Percentiles rank a stretch among this genome's conserved stretches.
These are phyloP conservation scores for Olyra latifolia DNA, from an alignment of 176 grass and related monocot genomes.

Conservation along the genomic window DNA sequence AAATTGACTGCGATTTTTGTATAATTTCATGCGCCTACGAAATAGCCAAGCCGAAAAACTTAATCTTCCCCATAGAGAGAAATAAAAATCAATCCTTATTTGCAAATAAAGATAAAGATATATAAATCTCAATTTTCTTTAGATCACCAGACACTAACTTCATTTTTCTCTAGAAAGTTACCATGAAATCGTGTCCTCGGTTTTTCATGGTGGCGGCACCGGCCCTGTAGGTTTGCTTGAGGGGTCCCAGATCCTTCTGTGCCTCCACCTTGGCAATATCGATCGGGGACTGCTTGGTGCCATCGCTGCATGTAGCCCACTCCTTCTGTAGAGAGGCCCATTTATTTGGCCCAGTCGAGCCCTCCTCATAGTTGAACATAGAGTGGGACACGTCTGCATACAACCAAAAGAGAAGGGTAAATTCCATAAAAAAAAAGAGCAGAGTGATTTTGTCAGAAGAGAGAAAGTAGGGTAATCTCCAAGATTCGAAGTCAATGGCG, in stretches of 20 bases:
- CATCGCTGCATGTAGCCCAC: conserved; percentile 53
- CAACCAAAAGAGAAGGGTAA: neutral
- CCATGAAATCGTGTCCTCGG: conserved; percentile 66
- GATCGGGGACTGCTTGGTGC: conserved; percentile 67
- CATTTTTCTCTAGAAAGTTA: neutral
- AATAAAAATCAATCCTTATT: too few species aligned
- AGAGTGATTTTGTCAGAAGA: too few species aligned
- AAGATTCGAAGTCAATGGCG: too few species aligned
- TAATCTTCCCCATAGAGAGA: too few species aligned
- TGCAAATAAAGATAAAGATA: too few species aligned
- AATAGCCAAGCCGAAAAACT: too few species aligned
- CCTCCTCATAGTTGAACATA: conserved; percentile 39
- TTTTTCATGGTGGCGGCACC: conserved; percentile 34
- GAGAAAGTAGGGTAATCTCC: too few species aligned
- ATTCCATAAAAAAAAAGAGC: too few species aligned
- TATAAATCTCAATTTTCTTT: too few species aligned
- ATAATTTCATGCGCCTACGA: too few species aligned
- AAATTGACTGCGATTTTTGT: too few species aligned
- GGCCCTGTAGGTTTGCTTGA: conserved; percentile 41
- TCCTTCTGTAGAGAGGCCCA: conserved; percentile 49
- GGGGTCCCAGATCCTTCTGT: conserved; percentile 7
- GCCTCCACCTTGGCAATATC: conserved; percentile 44
- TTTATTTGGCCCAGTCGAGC: conserved; percentile 34
- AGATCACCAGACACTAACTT: too few species aligned
- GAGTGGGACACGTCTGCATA: conserved; percentile 34